These are phyloP conservation scores for Ceratobasidium sp. DNA, from an alignment of 1,284 basidiomycete species.

Conservation along the genomic window DNA sequence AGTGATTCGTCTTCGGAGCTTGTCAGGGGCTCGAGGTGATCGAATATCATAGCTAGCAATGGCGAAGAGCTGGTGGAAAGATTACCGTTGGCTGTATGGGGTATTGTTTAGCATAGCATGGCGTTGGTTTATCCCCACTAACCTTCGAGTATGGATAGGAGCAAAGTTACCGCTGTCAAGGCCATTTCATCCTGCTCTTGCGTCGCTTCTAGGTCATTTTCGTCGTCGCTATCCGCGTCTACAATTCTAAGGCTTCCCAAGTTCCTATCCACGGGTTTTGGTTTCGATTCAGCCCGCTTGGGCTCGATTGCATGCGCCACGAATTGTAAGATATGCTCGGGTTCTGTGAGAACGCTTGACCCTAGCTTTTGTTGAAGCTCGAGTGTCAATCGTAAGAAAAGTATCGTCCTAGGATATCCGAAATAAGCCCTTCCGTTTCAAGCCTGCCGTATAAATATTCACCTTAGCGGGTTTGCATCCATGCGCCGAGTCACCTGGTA, in stretches of 20 bases:
- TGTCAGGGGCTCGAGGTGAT: conserved; percentile 71
- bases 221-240: conserved; percentile 70
- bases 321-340: conserved; percentile 80
- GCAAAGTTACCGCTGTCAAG: conserved; percentile 79
- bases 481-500: conserved; percentile 67
- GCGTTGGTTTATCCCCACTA: conserved; percentile 45
- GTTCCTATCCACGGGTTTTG: conserved; percentile 48
- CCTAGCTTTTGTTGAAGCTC: conserved; percentile 80
- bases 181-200: conserved; percentile 73
- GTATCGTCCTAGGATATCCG: conserved; percentile 61
- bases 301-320: conserved; percentile 74
- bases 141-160: conserved; percentile 89
- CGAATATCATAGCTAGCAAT: conserved; percentile 77
- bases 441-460: conserved; percentile 17
- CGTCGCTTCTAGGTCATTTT: conserved; percentile 57
- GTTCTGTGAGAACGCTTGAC: conserved; percentile 75
- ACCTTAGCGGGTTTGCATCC: conserved; percentile 53
- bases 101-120: background rate
- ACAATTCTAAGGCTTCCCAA: conserved; percentile 56
- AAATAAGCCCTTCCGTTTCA: conserved; percentile 23
- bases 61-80: conserved; percentile 73
- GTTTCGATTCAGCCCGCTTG: conserved; percentile 21
- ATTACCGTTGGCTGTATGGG: conserved; percentile 70
- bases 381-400: conserved; percentile 81
- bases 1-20: conserved; percentile 61